phyloP scores from a whole-genome alignment of 805 yeast genomes.

The Sugiyamaella americana region DNA sequence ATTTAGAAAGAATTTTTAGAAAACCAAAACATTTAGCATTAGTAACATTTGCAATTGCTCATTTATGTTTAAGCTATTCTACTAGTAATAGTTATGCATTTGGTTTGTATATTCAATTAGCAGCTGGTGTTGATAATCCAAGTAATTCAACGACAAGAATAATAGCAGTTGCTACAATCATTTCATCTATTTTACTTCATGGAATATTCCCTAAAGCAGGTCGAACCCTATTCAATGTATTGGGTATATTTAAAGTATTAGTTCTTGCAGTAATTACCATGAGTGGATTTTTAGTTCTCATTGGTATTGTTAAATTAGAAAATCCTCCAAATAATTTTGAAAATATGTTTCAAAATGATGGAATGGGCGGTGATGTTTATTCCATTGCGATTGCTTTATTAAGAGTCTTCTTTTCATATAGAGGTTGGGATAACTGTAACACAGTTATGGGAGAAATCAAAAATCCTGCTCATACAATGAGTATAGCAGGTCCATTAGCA shows the following conservation, averaged over 20 bases:
- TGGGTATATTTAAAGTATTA: constrained; percentile 50
- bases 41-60: constrained; percentile 44
- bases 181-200: constrained; percentile 45
- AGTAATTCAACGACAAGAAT: constrained; percentile 36
- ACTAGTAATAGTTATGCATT: constrained; percentile 61
- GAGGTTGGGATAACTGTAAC: constrained; percentile 69
- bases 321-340: constrained; percentile 34
- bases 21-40: constrained; percentile 50
- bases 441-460: constrained; percentile 54
- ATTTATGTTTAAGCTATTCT: constrained; percentile 54
- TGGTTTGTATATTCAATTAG: constrained; percentile 50
- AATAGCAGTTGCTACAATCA: constrained; percentile 45
- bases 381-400: constrained; percentile 51
- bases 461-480: constrained; percentile 50
- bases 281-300: constrained; percentile 40
- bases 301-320: constrained; percentile 31
- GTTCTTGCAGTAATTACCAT: constrained; percentile 45
- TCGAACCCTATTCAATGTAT: constrained; percentile 44
- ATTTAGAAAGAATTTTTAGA: constrained; percentile 51
- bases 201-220: constrained; percentile 45
- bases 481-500: constrained; percentile 57
- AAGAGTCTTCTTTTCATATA: constrained; percentile 56
- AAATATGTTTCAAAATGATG: constrained; percentile 37
- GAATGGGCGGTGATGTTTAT: constrained; percentile 41
- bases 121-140: constrained; percentile 36